A percentile compares a stretch with the other conserved stretches of the same genome.
phyloP scores from a whole-genome alignment of 1,284 basidiomycete species.

The Heterobasidion occidentale region DNA sequence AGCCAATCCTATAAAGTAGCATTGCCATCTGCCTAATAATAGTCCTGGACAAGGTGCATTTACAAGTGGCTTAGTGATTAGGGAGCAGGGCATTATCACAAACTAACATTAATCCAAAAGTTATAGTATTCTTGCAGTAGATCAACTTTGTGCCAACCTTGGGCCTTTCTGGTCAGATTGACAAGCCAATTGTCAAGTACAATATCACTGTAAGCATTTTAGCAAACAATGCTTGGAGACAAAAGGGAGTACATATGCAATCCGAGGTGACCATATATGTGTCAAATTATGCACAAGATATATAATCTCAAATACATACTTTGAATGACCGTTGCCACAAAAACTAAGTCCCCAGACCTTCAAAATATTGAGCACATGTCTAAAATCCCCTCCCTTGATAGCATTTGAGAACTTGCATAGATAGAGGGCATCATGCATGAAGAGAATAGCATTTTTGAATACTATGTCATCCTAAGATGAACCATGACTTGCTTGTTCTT shows the following conservation, averaged over 20 bases:
- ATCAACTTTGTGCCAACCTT: conserved; percentile 26
- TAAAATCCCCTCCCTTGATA: conserved; percentile 28
- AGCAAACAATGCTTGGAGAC: no score
- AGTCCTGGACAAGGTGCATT: conserved; percentile 10
- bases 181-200: conserved; percentile 32
- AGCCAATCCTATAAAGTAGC: background rate
- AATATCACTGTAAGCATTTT: conserved; percentile 14
- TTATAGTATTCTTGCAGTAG: conserved; percentile 34
- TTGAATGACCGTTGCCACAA: conserved; percentile 24
- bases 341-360: conserved; percentile 25
- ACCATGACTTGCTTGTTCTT: conserved; percentile 14
- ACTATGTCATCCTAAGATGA: conserved; percentile 23
- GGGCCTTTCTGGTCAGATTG: conserved; percentile 24
- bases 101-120: conserved; percentile 26
- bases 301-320: conserved; percentile 33
- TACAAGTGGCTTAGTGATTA: background rate
- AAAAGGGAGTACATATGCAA: conserved; percentile 8
- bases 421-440: conserved; percentile 26
- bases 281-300: conserved; percentile 29
- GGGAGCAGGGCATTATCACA: background rate
- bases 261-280: conserved; percentile 25
- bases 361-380: conserved; percentile 22
- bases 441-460: conserved; percentile 26
- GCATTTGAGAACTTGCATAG: conserved; percentile 27
- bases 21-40: conserved; percentile 26